Evolutionary conservation across 2,329 filamentous ascomycete genomes (phyloP), one percentile per base, ranked within the genome.

Genomic region (Beauveria bassiana): DNA sequence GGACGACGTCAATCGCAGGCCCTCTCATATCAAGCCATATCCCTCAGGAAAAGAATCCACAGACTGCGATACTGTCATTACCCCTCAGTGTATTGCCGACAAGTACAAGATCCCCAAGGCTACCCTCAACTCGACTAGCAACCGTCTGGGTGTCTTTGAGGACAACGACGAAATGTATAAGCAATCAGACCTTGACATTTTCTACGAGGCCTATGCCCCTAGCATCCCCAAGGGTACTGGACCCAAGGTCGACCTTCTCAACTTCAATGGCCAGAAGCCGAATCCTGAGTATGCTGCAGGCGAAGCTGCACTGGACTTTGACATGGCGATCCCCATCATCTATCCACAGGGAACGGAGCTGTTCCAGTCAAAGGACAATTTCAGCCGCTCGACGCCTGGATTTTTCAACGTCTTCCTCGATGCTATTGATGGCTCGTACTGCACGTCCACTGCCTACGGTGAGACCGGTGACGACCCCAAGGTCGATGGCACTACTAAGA

Each of bases 1-100:
- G 1, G 22, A 10, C 4, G 28, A 9, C n/a, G 10, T 22, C 0
- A 18, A 5, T 14, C 45, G 22, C 55, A n/a, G 46, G 2, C 22
- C 16, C 1, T 40, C 22, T 4, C 45, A 26, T 10, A 10, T 31
- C 8, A 50, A 28, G 45, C 34, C 31, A 4, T 40, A 24, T 18
- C 45, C 45, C 43, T 18, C 45, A 1, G 45, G 42, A 1, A 24
- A 38, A 7, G 9, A 47, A 5, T 7, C 45, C 8, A 24, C 34
- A 10, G 20, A 43, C 38, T 86, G 84, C 66, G 78, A 81, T 64
- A 70, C 72, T 12, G 77, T 80, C 67, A 84, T 86, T 65, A 85
- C 81, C 1, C 80, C 81, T 0, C 76, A 77, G 46, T 86, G 83
- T 65, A 73, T 83, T 43, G 74, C 76, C 40, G 75, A 79, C 2